A percentile compares a stretch with the other conserved stretches of the same genome.
phyloP scores from a whole-genome alignment of 1,139 yeast species.

The Pichia inconspicua region DNA sequence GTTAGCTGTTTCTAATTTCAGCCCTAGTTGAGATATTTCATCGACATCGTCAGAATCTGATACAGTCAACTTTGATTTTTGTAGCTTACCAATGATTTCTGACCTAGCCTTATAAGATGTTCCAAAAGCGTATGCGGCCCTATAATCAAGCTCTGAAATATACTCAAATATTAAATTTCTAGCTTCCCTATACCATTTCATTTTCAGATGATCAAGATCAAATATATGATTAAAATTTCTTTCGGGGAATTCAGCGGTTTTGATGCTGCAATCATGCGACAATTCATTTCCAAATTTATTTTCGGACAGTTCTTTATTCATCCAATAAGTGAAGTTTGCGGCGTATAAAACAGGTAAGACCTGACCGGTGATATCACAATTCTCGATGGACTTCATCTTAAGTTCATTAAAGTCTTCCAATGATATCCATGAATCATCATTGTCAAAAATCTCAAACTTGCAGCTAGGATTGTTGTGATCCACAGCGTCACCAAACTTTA shows the following conservation, averaged over 20 bases:
- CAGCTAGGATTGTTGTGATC: constrained; percentile 29
- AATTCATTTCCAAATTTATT: constrained; percentile 19
- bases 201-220: constrained; percentile 62
- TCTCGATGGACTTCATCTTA: constrained; percentile 38
- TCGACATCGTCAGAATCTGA: neutral
- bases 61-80: neutral
- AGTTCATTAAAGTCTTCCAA: constrained; percentile 71
- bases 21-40: neutral
- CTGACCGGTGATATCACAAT: constrained; percentile 28
- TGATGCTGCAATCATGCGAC: constrained; percentile 36
- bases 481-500: constrained; percentile 34
- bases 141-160: constrained; percentile 56
- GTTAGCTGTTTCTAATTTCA: constrained; percentile 13
- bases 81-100: neutral
- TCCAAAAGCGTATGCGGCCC: constrained; percentile 44
- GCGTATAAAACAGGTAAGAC: constrained; percentile 62
- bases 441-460: constrained; percentile 20
- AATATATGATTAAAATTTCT: constrained; percentile 52
- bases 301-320: constrained; percentile 25
- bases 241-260: constrained; percentile 24
- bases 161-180: constrained; percentile 61
- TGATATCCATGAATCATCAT: constrained; percentile 60
- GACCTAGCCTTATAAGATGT: constrained; percentile 20
- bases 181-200: constrained; percentile 72
- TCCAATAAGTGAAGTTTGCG: constrained; percentile 65